Evolutionary conservation across 1,284 basidiomycete species (phyloP).

Genomic region (Leccinum variabile): DNA sequence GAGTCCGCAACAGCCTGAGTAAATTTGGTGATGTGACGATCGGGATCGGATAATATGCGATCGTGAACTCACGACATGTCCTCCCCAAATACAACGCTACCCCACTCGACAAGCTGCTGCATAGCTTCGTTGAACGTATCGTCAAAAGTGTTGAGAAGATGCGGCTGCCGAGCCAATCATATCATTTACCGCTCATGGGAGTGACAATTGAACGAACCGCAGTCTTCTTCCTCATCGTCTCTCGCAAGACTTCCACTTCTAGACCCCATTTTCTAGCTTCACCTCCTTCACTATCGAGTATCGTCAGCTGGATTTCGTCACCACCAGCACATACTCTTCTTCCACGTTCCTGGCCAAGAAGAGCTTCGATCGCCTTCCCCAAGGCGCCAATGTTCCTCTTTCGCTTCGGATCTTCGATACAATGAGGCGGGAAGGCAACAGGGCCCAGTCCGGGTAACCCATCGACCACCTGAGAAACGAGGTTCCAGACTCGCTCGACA

Average conservation of each 20-base stretch:
- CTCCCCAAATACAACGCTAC: slow-evolving; percentile 73
- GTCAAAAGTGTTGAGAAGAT: slow-evolving; percentile 57
- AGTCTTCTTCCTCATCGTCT: slow-evolving; percentile 55
- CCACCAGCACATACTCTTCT: slow-evolving; percentile 66
- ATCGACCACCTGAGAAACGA: slow-evolving; percentile 51
- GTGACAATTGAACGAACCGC: slow-evolving; percentile 42
- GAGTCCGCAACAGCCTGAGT: slow-evolving; percentile 47
- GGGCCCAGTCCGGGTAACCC: slow-evolving; percentile 80
- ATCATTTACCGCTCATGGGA: slow-evolving; percentile 17
- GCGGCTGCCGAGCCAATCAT: slow-evolving; percentile 41
- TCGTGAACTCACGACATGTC: slow-evolving; percentile 62
- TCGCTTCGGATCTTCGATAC: slow-evolving; percentile 80
- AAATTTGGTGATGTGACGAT: slow-evolving; percentile 26
- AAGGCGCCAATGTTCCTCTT: slow-evolving; percentile 76
- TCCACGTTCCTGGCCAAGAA: slow-evolving; percentile 72
- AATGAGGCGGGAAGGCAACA: slow-evolving; percentile 77
- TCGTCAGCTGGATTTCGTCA: slow-evolving; percentile 29
- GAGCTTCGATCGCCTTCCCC: slow-evolving; percentile 71
- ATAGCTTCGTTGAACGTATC: slow-evolving; percentile 81
- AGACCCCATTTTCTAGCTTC: slow-evolving; percentile 78
- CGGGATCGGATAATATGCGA: slow-evolving; percentile 23
- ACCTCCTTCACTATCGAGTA: slow-evolving; percentile 52
- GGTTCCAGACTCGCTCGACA: slow-evolving; percentile 46
- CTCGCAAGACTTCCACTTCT: slow-evolving; percentile 54
- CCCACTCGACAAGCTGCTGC: slow-evolving; percentile 78